Evolutionary conservation across 805 yeast genomes (phyloP), one percentile per base, ranked within the genome.

Genomic region (Lipomyces spencermartinsiae): DNA sequence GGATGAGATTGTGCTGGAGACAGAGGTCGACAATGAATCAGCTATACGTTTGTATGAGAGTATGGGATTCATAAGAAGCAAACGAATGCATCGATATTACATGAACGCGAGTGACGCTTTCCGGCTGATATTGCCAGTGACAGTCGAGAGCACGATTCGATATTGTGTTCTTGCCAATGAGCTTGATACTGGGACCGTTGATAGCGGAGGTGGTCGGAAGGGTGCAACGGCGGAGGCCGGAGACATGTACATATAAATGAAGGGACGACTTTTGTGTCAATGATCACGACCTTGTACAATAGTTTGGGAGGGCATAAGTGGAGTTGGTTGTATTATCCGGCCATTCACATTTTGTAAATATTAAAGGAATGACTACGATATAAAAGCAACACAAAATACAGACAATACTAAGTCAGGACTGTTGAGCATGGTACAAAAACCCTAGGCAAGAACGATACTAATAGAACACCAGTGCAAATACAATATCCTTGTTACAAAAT

Each of bases 31-130:
- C 29, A 95, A 95, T 75, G 76, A 68, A 9, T 88, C 90, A 0
- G 97, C 97, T 0, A 79, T 91, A 67, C 77, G 79, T 29, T 78
- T 92, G 19, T 92, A 92, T 74, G 92, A 90, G 75, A 85, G 86
- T 68, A 82, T 91, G 81, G 97, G 97, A 1, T 92, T 92, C 75
- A 75, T 92, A 54, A 81, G 92, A 61, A 83, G 87, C 61, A 90
- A 92, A 74, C 82, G 98, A 66, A 83, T 94, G 76, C 90, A 87
- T 76, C 83, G 97, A 62, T 95, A 95, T 81, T 95, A 95, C 76
- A 78, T 94, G 74, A 94, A 93, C 77, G 91, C 94, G 71, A 97
- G 91, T 75, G 99, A 95, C 79, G 98, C 99, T 0, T 94, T 84
- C 77, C 84, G 97, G 71, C 82, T 95, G 73, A 89, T 94, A 7